phyloP scores from a whole-genome alignment of 2,329 filamentous ascomycete genomes.

The Chaetomiaceae sp. region DNA sequence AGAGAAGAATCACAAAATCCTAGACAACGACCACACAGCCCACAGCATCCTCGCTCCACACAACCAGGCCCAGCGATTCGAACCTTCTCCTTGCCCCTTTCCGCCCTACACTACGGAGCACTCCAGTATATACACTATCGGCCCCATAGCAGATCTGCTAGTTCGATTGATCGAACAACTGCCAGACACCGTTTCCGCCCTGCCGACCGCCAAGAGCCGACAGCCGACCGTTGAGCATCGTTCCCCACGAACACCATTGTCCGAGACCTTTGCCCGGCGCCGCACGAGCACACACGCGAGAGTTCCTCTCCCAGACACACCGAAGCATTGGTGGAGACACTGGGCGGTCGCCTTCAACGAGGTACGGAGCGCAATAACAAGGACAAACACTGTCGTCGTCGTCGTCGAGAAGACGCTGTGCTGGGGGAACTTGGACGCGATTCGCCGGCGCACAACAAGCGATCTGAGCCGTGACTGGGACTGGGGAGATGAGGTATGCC shows the following conservation, averaged over 20 bases:
- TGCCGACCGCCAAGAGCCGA: constrained; percentile 10
- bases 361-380: constrained; percentile 14
- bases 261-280: constrained; percentile 1
- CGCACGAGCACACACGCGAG: not conserved
- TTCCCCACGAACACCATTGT: constrained; percentile 3
- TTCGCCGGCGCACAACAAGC: constrained; percentile 11
- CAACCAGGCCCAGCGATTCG: constrained; percentile 5
- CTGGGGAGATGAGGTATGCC: constrained; percentile 24
- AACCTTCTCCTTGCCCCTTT: constrained; percentile 2
- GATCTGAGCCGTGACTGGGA: not conserved
- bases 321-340: not conserved
- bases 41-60: constrained; percentile 21
- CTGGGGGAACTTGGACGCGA: constrained; percentile 5
- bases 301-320: not conserved
- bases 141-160: too few species aligned
- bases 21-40: too few species aligned
- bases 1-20: constrained; percentile 1
- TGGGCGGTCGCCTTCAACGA: constrained; percentile 18
- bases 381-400: constrained; percentile 6
- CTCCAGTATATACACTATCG: too few species aligned
- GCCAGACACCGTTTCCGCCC: not conserved
- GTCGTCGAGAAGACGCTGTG: constrained; percentile 1
- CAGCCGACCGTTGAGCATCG: not conserved
- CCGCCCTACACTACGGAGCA: too few species aligned
- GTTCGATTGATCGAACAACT: constrained; percentile 3